Evolutionary conservation across 179 eudicot genomes (phyloP).

Genomic region (Vitellaria paradoxa): DNA sequence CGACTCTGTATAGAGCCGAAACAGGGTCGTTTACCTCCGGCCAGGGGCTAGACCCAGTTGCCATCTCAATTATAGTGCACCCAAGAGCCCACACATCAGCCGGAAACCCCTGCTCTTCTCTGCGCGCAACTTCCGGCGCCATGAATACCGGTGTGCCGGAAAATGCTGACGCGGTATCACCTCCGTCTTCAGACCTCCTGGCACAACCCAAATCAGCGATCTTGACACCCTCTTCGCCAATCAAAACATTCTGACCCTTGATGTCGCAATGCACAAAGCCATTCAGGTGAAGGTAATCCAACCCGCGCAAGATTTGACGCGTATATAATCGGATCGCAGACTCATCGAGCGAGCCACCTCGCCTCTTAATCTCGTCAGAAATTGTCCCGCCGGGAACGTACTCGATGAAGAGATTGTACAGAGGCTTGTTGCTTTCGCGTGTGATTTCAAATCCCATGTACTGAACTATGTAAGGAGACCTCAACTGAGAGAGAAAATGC

Average conservation of each 20-base stretch:
- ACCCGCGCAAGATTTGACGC: conserved; percentile 40
- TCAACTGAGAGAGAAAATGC: conserved; percentile 43
- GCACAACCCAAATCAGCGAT: conserved; percentile 77
- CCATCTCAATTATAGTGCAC: conserved; percentile 67
- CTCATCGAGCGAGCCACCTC: conserved; percentile 44
- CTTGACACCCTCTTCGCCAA: conserved; percentile 31
- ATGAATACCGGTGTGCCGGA: conserved; percentile 54
- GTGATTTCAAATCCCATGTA: conserved; percentile 55
- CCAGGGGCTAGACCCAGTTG: conserved; percentile 58
- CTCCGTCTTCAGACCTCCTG: conserved; percentile 18
- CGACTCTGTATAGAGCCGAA: conserved; percentile 40
- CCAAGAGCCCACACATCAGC: conserved; percentile 73
- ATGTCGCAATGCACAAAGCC: conserved; percentile 18
- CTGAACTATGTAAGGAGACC: conserved; percentile 47
- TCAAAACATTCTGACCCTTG: conserved; percentile 56
- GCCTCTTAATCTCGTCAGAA: conserved; percentile 33
- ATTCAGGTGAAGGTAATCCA: conserved; percentile 55
- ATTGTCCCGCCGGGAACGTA: conserved; percentile 52
- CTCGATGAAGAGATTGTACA: conserved; percentile 70
- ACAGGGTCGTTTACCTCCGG: conserved; percentile 35
- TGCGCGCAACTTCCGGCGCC: conserved; percentile 30
- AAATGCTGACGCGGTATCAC: not conserved
- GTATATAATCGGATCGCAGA: conserved; percentile 28
- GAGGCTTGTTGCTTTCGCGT: conserved; percentile 25
- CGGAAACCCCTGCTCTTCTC: conserved; percentile 45